phyloP scores from a whole-genome alignment of 2,329 filamentous ascomycete genomes.

The Pseudopithomyces maydicus region DNA sequence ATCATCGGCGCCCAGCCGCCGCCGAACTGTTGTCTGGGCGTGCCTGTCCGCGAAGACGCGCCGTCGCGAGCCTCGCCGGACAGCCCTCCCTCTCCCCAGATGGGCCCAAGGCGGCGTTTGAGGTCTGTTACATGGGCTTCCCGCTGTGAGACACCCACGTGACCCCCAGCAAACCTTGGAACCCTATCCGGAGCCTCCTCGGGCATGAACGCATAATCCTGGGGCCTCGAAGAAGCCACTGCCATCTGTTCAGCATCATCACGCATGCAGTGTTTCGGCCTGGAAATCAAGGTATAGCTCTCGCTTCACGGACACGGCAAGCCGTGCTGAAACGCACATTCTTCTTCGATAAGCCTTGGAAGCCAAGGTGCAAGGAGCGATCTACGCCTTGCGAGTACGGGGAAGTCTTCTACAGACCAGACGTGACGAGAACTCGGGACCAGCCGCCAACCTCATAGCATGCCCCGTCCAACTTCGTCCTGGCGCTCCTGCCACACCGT shows the following conservation, averaged over 20 bases:
- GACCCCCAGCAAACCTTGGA: slow-evolving; percentile 15
- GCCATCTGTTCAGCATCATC: slow-evolving; percentile 27
- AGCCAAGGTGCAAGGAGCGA: neutral
- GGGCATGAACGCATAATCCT: slow-evolving; percentile 45
- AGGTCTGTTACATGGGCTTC: slow-evolving; percentile 44
- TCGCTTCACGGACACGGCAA: slow-evolving; percentile 18
- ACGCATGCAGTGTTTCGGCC: slow-evolving; percentile 37
- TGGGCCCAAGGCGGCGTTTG: slow-evolving; percentile 36
- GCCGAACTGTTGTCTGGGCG: slow-evolving; percentile 11
- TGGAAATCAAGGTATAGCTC: slow-evolving; percentile 32
- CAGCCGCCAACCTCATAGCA: slow-evolving; percentile 65
- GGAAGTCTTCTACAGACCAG: neutral
- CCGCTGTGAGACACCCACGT: slow-evolving; percentile 44
- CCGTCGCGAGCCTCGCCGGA: slow-evolving; percentile 14
- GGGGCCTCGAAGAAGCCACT: slow-evolving; percentile 33
- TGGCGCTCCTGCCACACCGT: slow-evolving; percentile 96
- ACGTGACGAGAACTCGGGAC: neutral
- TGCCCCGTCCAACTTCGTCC: slow-evolving; percentile 87
- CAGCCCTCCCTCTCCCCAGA: slow-evolving; percentile 14
- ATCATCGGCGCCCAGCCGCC: slow-evolving; percentile 20
- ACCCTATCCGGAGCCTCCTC: slow-evolving; percentile 26
- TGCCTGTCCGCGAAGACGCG: slow-evolving; percentile 8
- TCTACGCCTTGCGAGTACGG: neutral
- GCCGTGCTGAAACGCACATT: slow-evolving; percentile 25
- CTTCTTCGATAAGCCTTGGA: slow-evolving; percentile 12